Conservation (phyloP, 1,284 basidiomycete species). For the Papiliotrema laurentii region DNA sequence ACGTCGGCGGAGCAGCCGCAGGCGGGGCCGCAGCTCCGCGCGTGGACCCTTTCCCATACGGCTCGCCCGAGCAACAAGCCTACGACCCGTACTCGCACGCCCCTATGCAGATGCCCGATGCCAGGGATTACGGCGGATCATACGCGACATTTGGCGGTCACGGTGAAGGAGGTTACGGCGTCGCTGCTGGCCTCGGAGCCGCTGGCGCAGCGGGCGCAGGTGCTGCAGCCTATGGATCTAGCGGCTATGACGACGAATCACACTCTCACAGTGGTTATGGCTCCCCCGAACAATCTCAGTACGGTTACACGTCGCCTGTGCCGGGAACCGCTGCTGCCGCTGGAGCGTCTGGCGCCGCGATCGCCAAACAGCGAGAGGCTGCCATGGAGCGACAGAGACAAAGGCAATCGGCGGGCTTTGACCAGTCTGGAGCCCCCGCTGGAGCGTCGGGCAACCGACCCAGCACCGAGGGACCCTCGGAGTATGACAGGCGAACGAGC, state of each 20-base stretch:
- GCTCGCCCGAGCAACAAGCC: not conserved
- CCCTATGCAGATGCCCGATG: conserved; percentile 41
- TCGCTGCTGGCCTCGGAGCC: conserved; percentile 19
- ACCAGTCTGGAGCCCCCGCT: not conserved
- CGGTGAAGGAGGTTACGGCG: conserved; percentile 31
- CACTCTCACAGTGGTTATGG: conserved; percentile 4
- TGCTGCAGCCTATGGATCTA: conserved; percentile 6
- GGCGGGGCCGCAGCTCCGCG: conserved; percentile 8
- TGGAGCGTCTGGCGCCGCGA: conserved; percentile 19
- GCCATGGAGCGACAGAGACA: conserved; percentile 19
- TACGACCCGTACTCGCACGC: conserved; percentile 26
- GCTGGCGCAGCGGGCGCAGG: conserved; percentile 17
- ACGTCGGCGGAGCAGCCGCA: conserved; percentile 16
- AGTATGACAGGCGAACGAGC: conserved; percentile 18
- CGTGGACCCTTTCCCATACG: conserved; percentile 32
- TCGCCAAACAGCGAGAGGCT: conserved; percentile 39
- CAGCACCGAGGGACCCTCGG: conserved; percentile 8
- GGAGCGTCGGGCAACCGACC: conserved; percentile 7
- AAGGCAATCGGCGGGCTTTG: conserved; percentile 6
- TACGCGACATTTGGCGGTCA: conserved; percentile 15
- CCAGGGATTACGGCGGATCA: conserved; percentile 30
- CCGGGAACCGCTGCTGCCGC: not conserved
- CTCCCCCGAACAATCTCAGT: not conserved
- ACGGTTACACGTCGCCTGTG: not conserved
- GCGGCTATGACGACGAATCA: conserved; percentile 9